Percentiles rank a stretch among this genome's conserved stretches.
Conservation (phyloP, 306 rosid species). For the Prunus mume region DNA sequence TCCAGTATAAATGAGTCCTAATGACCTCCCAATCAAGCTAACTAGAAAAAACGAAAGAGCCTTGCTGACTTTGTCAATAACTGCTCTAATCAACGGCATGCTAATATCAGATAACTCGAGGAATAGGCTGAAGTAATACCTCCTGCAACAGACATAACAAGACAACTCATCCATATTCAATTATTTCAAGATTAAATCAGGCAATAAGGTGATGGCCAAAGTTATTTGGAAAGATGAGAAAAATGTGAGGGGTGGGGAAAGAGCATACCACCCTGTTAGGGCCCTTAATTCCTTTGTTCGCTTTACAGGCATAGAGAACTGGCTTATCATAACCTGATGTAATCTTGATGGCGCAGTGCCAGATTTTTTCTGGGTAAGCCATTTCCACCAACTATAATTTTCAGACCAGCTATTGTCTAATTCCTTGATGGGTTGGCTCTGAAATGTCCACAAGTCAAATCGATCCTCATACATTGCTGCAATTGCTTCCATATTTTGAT, state of each 20-base stretch:
- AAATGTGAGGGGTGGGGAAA: constrained; percentile 14
- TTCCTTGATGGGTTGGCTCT: constrained; percentile 56
- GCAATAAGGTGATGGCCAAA: background rate
- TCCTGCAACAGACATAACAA: constrained; percentile 52
- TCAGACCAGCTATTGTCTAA: constrained; percentile 42
- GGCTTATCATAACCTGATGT: constrained; percentile 40
- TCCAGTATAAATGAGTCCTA: constrained; percentile 91
- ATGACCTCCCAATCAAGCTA: constrained; percentile 84
- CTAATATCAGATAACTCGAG: constrained; percentile 87
- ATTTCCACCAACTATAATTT: constrained; percentile 71
- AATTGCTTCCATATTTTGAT: constrained; percentile 76
- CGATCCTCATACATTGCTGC: constrained; percentile 95
- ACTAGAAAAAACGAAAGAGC: constrained; percentile 81
- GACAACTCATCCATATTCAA: background rate
- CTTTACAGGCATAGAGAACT: constrained; percentile 69
- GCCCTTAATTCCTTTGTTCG: constrained; percentile 84
- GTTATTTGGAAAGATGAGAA: background rate
- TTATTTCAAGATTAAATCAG: background rate
- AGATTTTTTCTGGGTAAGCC: constrained; percentile 43
- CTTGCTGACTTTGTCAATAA: constrained; percentile 66
- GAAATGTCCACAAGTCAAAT: constrained; percentile 67
- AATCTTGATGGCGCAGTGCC: constrained; percentile 31
- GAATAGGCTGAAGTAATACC: constrained; percentile 87
- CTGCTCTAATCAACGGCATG: constrained; percentile 66
- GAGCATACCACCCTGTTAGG: constrained; percentile 74